Conservation (phyloP, 208 protist species). For the Crithidia sp. region DNA sequence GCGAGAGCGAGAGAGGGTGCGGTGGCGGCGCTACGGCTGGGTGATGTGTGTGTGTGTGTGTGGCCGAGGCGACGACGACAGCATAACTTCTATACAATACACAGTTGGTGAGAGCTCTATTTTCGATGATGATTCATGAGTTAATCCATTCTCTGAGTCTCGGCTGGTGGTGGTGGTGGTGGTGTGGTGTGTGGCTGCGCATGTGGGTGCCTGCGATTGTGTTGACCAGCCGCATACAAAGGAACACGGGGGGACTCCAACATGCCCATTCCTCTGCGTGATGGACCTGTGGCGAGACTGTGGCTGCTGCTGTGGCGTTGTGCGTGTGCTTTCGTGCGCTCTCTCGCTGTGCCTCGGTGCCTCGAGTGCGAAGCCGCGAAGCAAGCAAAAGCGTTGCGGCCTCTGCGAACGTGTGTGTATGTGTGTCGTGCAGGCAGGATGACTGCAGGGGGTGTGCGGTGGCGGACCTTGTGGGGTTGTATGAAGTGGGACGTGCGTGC, state of each 20-base stretch:
- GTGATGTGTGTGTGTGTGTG: neutral
- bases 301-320: neutral
- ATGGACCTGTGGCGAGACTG: conserved; percentile 19
- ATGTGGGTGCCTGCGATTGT: neutral
- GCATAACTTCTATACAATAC: conserved; percentile 38
- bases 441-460: too few relatives aligned
- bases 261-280: conserved; percentile 19
- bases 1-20: too few relatives aligned
- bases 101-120: conserved; percentile 49
- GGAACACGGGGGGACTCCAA: conserved; percentile 17
- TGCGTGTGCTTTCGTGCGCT: neutral
- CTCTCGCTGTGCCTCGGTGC: too few relatives aligned
- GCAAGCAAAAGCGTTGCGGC: too few relatives aligned
- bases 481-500: too few relatives aligned
- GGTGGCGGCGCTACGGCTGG: too few relatives aligned
- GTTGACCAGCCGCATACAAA: conserved; percentile 6
- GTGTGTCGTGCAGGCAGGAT: too few relatives aligned
- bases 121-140: conserved; percentile 44
- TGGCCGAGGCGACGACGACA: conserved; percentile 37
- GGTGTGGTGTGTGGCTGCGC: neutral
- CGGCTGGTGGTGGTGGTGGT: neutral
- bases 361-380: too few relatives aligned
- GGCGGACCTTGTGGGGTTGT: too few relatives aligned
- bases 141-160: conserved; percentile 61
- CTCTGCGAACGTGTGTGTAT: too few relatives aligned